Percentiles rank a stretch among this genome's conserved stretches.
Evolutionary conservation across 139 green algal species (phyloP).

Genomic region (Zygnema circumcarinatum): DNA sequence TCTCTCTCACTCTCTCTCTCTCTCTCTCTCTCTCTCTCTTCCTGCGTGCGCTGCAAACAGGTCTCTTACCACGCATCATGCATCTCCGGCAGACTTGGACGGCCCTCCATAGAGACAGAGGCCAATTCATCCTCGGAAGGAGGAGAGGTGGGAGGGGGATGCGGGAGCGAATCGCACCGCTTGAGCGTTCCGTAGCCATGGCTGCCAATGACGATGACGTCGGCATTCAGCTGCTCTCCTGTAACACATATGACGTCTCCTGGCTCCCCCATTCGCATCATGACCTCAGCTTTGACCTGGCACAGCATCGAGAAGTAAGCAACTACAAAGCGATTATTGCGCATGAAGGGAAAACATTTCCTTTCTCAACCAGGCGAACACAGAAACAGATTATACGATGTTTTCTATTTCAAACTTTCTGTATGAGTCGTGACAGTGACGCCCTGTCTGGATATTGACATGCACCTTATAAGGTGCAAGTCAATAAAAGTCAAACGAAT

Average conservation of each 20-base stretch:
- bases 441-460: no score
- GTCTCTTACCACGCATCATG: background rate
- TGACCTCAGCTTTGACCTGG: slow-evolving; percentile 32
- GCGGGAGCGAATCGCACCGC: slow-evolving; percentile 7
- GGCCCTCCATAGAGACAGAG: background rate
- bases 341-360: no score
- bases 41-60: background rate
- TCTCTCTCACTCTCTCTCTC: background rate
- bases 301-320: no score
- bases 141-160: background rate
- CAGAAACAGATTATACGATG: no score
- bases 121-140: background rate
- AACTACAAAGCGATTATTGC: no score
- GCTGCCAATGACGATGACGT: slow-evolving; percentile 47
- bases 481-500: no score
- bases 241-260: slow-evolving; percentile 36
- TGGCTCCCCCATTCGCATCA: slow-evolving; percentile 34
- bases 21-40: background rate
- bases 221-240: slow-evolving; percentile 29
- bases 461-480: no score
- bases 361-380: no score
- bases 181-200: slow-evolving; percentile 50
- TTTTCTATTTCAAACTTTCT: no score
- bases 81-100: background rate
- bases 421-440: no score